These are phyloP conservation scores for Pythium folliculosum DNA, from an alignment of 352 stramenopile genomes.

Conservation along the genomic window DNA sequence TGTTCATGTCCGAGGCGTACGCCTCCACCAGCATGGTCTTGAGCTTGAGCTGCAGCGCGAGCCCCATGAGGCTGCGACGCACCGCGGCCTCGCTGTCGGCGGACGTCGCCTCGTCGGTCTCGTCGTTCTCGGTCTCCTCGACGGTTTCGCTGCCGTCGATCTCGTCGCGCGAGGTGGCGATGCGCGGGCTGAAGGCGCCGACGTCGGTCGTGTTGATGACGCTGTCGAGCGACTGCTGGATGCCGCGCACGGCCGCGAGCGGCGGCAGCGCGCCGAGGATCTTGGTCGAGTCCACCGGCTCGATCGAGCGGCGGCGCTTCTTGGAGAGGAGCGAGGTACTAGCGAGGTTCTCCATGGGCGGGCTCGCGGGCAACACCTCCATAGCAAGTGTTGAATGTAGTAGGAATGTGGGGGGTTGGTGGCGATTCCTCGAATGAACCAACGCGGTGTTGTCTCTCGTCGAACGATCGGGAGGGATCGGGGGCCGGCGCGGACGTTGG, in stretches of 20 bases:
- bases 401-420: slow-evolving; percentile 15
- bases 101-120: slow-evolving; percentile 21
- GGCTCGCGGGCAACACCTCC: slow-evolving; percentile 40
- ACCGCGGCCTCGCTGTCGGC: slow-evolving; percentile 22
- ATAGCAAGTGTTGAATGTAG: slow-evolving; percentile 25
- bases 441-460: not conserved
- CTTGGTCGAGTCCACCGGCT: slow-evolving; percentile 56
- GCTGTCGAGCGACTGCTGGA: slow-evolving; percentile 28
- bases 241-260: slow-evolving; percentile 30
- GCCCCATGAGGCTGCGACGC: slow-evolving; percentile 69
- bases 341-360: slow-evolving; percentile 22
- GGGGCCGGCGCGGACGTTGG: no score
- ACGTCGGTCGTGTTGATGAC: slow-evolving; percentile 24
- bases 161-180: slow-evolving; percentile 21
- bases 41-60: slow-evolving; percentile 82
- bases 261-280: slow-evolving; percentile 51
- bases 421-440: slow-evolving; percentile 26
- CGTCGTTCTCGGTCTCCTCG: slow-evolving; percentile 13
- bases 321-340: slow-evolving; percentile 36
- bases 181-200: slow-evolving; percentile 14
- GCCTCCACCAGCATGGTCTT: slow-evolving; percentile 85
- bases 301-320: slow-evolving; percentile 70
- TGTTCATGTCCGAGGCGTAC: slow-evolving; percentile 86
- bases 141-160: slow-evolving; percentile 3
- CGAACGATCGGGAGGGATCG: no score